Conservation (phyloP, 768 basidiomycete species). For the Neoboletus subvelutipes region DNA sequence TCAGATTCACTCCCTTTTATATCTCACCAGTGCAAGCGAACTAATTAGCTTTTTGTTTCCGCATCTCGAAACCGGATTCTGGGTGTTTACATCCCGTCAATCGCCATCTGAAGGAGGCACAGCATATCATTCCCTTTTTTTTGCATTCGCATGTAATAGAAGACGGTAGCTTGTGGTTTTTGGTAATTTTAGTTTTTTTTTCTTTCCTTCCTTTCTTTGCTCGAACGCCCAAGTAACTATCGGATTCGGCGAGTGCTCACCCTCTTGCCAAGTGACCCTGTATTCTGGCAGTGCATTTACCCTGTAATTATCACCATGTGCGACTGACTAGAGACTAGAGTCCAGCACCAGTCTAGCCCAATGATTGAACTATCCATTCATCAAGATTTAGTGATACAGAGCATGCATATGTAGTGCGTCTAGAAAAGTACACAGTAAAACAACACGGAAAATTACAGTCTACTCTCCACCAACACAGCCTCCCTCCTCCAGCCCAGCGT, state of each 20-base stretch:
- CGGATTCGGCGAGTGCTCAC: constrained; percentile 7
- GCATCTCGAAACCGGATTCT: constrained; percentile 16
- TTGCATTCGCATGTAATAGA: constrained; percentile 62
- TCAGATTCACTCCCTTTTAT: constrained; percentile 34
- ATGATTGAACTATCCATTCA: neutral
- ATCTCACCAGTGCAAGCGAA: constrained; percentile 49
- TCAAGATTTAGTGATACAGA: neutral
- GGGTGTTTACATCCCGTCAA: constrained; percentile 28
- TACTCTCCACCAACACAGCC: constrained; percentile 50
- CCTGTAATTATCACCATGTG: neutral
- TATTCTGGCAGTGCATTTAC: constrained; percentile 3
- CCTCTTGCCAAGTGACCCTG: constrained; percentile 8
- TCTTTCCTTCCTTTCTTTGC: neutral
- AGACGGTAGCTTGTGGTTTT: constrained; percentile 33
- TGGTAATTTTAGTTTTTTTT: constrained; percentile 26
- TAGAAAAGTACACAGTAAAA: neutral
- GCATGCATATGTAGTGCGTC: neutral
- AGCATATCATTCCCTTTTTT: constrained; percentile 38
- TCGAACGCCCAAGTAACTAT: constrained; percentile 14
- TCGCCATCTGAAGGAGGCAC: constrained; percentile 76
- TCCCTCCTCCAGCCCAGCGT: constrained; percentile 63
- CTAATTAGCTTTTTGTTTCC: constrained; percentile 34
- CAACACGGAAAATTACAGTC: no score
- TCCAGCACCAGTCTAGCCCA: neutral
- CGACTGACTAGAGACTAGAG: neutral